Evolutionary conservation across 768 basidiomycete genomes (phyloP).

Genomic region (Boletus sp.): DNA sequence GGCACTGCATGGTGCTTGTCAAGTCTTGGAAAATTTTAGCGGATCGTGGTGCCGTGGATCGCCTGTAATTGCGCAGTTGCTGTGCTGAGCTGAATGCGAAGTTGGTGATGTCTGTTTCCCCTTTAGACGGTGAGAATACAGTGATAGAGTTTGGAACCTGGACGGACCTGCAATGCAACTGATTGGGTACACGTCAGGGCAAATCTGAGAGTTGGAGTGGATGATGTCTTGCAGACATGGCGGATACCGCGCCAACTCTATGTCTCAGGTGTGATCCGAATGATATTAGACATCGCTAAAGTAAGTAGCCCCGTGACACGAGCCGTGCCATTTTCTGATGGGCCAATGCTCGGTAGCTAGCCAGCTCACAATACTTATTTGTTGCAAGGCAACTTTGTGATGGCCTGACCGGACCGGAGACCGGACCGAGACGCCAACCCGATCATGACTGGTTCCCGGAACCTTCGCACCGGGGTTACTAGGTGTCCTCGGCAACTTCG

Average conservation of each 20-base stretch:
- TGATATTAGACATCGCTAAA: background rate
- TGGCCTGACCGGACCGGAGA: too few species aligned
- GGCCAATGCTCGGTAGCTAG: too few species aligned
- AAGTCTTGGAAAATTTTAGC: background rate
- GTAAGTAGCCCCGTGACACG: background rate
- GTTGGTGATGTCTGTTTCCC: background rate
- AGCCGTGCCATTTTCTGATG: background rate
- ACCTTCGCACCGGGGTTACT: too few species aligned
- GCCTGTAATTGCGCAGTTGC: background rate
- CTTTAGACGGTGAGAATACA: slow-evolving; percentile 6
- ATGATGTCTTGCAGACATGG: background rate
- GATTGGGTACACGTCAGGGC: background rate
- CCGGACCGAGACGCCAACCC: too few species aligned
- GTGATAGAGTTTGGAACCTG: background rate
- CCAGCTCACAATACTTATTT: too few species aligned
- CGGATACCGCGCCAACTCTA: background rate
- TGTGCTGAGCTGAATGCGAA: background rate
- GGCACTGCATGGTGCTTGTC: background rate
- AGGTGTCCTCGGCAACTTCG: too few species aligned
- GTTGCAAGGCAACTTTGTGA: too few species aligned
- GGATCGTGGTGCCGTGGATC: background rate
- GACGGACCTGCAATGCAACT: background rate
- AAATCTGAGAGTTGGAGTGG: background rate
- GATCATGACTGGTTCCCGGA: too few species aligned
- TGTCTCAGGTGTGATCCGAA: background rate